Base-by-base conservation (phyloP, 2,329 filamentous ascomycete species). In the Diaporthe vexans region DNA sequence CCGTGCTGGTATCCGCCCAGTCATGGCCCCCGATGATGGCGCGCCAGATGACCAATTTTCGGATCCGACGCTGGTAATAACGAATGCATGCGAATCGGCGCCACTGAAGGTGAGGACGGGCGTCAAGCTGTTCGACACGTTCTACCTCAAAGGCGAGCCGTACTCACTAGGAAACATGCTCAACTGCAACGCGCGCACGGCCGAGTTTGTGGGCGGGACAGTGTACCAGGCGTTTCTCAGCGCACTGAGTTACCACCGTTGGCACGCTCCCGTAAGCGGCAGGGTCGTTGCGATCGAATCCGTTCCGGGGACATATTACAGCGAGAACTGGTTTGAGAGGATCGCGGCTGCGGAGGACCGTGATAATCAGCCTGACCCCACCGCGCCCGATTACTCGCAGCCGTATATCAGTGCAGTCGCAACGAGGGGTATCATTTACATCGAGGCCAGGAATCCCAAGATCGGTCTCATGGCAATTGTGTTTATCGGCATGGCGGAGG, bases 191-290 rank as follows among this genome's bases (percentile, higher is more conserved):
- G 74, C 82, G 0, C 76, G 85, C 11, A 81, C 86, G 2, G 82
- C 85, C 13, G 79, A 87, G 3, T 92, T 91, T 77, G 84, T 85
- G 19, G 86, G 86, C 2, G 88, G 87, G 0, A 91, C 88, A 0
- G 81, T 92, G 8, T 92, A 91, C 79, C 90, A 92, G 75, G 90
- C 89, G 0, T 92, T 91, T 78, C 82, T 92, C 2, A 88, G 85
- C 46, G 88, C 89, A 3, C 78, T 91, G 58, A 89, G 86, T 74
- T 92, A 92, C 79, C 90, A 92, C 80, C 86, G 90, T 29, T 92
- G 90, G 90, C 90, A 92, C 80, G 80, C 87, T 0, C 90, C 90
- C 10, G 86, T 92, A 0, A 84, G 79, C n/a, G 90, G 90, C 0
- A 89, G 80, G 33, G 80, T 92, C 29, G 84, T 87, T 26, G 87